Evolutionary conservation across 192 early-diverging fungal genomes (phyloP).

Genomic region (Podila epigama): DNA sequence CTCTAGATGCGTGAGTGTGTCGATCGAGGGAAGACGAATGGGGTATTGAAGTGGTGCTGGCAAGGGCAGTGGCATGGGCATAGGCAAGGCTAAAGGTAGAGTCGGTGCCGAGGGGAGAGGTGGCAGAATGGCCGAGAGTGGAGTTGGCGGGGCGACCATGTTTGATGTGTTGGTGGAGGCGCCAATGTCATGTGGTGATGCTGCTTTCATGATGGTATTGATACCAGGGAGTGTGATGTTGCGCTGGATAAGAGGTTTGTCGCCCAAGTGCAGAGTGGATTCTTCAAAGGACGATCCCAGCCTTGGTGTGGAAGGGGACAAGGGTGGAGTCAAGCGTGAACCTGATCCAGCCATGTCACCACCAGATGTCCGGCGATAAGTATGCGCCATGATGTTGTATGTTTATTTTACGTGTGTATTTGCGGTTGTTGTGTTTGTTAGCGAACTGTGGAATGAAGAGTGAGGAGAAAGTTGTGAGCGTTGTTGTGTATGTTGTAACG

Average conservation of each 20-base stretch:
- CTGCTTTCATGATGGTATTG: neutral
- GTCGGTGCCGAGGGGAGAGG: no score
- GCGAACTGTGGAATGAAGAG: neutral
- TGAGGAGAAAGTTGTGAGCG: neutral
- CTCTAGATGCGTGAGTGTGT: neutral
- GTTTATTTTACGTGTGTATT: neutral
- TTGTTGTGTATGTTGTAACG: no score
- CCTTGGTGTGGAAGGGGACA: neutral
- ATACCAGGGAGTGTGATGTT: neutral
- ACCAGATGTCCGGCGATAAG: neutral
- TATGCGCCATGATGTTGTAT: neutral
- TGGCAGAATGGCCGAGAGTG: neutral
- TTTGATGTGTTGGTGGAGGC: neutral
- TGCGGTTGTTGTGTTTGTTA: neutral
- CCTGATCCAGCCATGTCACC: neutral
- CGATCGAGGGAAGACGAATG: neutral
- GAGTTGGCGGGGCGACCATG: neutral
- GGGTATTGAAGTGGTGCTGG: no score
- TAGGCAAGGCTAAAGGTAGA: neutral
- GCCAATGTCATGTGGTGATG: neutral
- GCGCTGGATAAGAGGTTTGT: neutral
- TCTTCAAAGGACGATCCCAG: neutral
- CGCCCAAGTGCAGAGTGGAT: neutral
- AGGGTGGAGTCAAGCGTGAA: neutral
- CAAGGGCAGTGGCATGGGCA: neutral